Base-by-base conservation (phyloP, 179 eudicot genomes). In the Beta lomatogona region DNA sequence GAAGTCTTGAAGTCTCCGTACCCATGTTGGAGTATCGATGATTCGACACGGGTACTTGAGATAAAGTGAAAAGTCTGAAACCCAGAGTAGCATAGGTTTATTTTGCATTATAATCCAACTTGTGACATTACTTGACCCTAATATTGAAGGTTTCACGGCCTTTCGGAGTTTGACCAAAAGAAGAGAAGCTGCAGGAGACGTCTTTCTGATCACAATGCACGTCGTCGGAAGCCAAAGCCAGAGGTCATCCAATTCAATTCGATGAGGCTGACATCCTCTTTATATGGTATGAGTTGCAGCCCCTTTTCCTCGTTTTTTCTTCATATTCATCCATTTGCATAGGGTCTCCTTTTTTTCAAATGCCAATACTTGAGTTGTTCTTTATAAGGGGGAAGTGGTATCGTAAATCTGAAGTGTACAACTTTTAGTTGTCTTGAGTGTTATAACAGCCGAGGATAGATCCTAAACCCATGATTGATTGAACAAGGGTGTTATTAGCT, bases 131-230 rank as follows among this genome's bases (percentile, higher is more conserved):
- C 36, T 21, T 77, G 73, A 19, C 82, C 80, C 55, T 59, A 21
- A 9, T 74, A 52, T 68, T 87, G 89, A 84, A 97, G 99, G 91
- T 94, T 96, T 87, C 99, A 96, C 71, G 75, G 86, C 83, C 82
- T 96, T 96, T 74, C 91, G 55, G 99, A 94, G 73, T 96, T 96
- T 82, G 99, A 96, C 75, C 95, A 96, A 48, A 94, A 85, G 85
- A 96, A 96, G 90, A 88, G 97, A 81, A 96, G 99, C 88, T 96
- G 99, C 75, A 92, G 99, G 10, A 93, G 90, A 87, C 91, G 97
- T 76, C 98, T 96, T 63, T 91, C 97, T 82, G 98, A 94, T 85
- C 99, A 96, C 79, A 96, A 96, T 88, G 97, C 99, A 45, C 88
- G 99, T 4, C 97, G 99, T 73, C 89, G 99, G 80, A 96, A 93